Evolutionary conservation across 208 protist genomes (phyloP).

Genomic region (Acanthamoeba pearcei): DNA sequence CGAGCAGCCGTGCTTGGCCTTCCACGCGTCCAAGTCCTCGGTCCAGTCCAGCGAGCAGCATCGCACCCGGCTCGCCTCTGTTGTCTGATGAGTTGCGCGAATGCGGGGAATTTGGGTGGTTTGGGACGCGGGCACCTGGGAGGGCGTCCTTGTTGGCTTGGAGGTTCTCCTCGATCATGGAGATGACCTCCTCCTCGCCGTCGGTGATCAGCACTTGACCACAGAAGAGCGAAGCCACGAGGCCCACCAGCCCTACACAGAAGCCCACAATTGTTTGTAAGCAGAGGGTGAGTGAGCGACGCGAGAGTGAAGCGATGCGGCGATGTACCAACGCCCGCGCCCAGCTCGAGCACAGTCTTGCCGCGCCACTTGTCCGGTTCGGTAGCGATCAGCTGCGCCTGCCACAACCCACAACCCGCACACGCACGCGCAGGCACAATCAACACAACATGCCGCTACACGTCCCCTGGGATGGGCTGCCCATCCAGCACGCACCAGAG

Average conservation of each 20-base stretch:
- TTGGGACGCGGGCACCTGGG: neutral
- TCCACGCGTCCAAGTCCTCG: neutral
- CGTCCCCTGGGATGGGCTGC: too few relatives aligned
- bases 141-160: neutral
- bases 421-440: too few relatives aligned
- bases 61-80: neutral
- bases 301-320: too few relatives aligned
- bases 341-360: neutral
- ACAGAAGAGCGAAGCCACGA: neutral
- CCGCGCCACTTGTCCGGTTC: neutral
- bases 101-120: too few relatives aligned
- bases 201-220: constrained; percentile 6
- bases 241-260: neutral
- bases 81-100: too few relatives aligned
- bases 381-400: neutral
- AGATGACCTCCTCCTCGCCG: neutral
- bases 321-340: neutral
- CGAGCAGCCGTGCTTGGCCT: neutral
- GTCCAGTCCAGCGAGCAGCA: neutral
- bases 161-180: neutral
- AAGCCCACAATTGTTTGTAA: too few relatives aligned
- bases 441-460: too few relatives aligned
- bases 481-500: neutral
- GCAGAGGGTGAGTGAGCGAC: too few relatives aligned
- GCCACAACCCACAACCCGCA: too few relatives aligned